Base-by-base conservation (phyloP, 305 asterid species). In the Solanum hybrid region DNA sequence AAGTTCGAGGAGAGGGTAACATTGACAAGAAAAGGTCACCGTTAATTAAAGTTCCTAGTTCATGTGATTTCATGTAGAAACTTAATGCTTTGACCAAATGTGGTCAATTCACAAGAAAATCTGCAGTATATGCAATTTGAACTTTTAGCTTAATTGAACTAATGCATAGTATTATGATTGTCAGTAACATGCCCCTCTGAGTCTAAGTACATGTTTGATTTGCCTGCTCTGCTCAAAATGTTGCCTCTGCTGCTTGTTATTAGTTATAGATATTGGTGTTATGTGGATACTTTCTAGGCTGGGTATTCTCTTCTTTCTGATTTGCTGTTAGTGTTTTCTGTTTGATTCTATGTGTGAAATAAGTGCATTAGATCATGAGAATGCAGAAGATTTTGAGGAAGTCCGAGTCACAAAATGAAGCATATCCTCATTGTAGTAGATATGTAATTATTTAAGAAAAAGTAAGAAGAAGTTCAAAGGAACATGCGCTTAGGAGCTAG, bases 1-100 rank as follows among this genome's bases (percentile, higher is more conserved):
- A 91, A 93, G 88, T 96, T 89, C 96, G 89, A 89, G 98, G 99
- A 92, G 98, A 96, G 93, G 99, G 99, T 87, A 97, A 93, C 95
- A 73, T 94, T 92, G 99, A 97, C 94, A 91, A 92, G 81, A 93
- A 89, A 90, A 95, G 99, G 99, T 97, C 82, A 70, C 91, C 72
- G 68, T 79, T 90, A 29, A 29, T 31, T 45, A 29, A 83, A 89
- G n/a, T 61, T 32, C 8, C 51, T 57, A 57, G 3, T 57, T 85
- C 31, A 85, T 57, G 33, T 12, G 51, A 32, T 88, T 88, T 32
- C 3, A 85, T 85, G 45, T 85, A 85, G 13, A 29, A 32, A 20
- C n/a, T 3, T 51, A 31, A 57, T 85, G 76, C 45, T 57, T 84
- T 84, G 76, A 85, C 13, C 41, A 85, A 20, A 51, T 20, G n/a